Evolutionary conservation across 2,329 filamentous ascomycete species (phyloP).

Genomic region (Dactylonectria macrodidyma): DNA sequence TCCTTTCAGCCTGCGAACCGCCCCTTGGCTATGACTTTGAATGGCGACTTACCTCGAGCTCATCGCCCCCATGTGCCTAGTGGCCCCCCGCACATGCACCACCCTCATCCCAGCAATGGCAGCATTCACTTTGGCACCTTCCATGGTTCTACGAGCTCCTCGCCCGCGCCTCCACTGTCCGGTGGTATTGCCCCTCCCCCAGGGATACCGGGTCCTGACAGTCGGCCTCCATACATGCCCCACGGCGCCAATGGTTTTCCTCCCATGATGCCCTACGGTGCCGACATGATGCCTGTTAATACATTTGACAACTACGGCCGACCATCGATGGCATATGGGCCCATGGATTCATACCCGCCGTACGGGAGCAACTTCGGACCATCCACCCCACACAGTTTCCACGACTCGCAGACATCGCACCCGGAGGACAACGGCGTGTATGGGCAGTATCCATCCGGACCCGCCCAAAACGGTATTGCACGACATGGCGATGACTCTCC

Average conservation of each 20-base stretch:
- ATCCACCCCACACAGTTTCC: slow-evolving; percentile 73
- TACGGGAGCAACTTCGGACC: slow-evolving; percentile 63
- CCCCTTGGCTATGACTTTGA: slow-evolving; percentile 48
- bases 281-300: slow-evolving; percentile 53
- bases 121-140: slow-evolving; percentile 71
- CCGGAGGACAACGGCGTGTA: slow-evolving; percentile 61
- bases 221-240: slow-evolving; percentile 53
- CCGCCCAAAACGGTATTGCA: slow-evolving; percentile 55
- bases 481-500: slow-evolving; percentile 51
- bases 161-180: slow-evolving; percentile 67
- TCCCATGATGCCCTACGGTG: slow-evolving; percentile 55
- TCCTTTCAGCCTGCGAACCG: slow-evolving; percentile 57
- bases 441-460: slow-evolving; percentile 57
- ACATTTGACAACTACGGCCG: slow-evolving; percentile 57
- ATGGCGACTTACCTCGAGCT: slow-evolving; percentile 52
- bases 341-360: slow-evolving; percentile 52
- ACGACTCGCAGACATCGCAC: slow-evolving; percentile 72
- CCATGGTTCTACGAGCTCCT: slow-evolving; percentile 70
- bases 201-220: slow-evolving; percentile 56
- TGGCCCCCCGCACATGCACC: slow-evolving; percentile 60
- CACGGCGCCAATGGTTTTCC: slow-evolving; percentile 54
- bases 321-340: slow-evolving; percentile 53
- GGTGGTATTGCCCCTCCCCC: slow-evolving; percentile 65
- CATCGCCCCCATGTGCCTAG: slow-evolving; percentile 53
- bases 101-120: slow-evolving; percentile 67